phyloP scores from a whole-genome alignment of 1,139 yeast species.

The Hyphopichia wangnamkhiaoensis region DNA sequence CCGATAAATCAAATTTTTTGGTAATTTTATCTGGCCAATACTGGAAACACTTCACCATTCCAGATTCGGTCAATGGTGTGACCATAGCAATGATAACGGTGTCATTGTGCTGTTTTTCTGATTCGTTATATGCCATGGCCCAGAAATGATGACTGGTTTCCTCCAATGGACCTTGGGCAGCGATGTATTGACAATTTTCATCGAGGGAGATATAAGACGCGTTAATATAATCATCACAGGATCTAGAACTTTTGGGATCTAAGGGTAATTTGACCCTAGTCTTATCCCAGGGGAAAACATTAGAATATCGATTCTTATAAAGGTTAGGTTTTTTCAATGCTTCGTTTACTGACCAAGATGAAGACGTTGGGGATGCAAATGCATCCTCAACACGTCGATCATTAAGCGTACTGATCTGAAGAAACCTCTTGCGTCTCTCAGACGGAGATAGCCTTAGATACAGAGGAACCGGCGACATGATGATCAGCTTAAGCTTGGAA shows the following conservation, averaged over 20 bases:
- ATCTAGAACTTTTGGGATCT: slow-evolving; percentile 7
- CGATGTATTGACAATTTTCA: slow-evolving; percentile 29
- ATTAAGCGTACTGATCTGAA: background rate
- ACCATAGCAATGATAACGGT: slow-evolving; percentile 76
- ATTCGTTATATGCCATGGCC: slow-evolving; percentile 72
- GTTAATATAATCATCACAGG: slow-evolving; percentile 36
- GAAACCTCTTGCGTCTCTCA: slow-evolving; percentile 2
- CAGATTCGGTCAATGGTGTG: slow-evolving; percentile 70
- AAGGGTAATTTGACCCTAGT: slow-evolving; percentile 35
- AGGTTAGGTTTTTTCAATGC: slow-evolving; percentile 19
- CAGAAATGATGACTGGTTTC: slow-evolving; percentile 72
- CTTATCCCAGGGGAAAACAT: slow-evolving; percentile 46
- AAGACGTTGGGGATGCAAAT: slow-evolving; percentile 9
- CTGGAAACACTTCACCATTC: slow-evolving; percentile 62
- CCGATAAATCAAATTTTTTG: slow-evolving; percentile 21
- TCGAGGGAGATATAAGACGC: slow-evolving; percentile 37
- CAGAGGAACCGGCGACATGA: background rate
- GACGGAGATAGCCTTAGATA: background rate
- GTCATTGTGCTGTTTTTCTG: slow-evolving; percentile 34
- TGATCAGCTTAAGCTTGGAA: slow-evolving; percentile 1
- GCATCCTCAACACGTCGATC: slow-evolving; percentile 3
- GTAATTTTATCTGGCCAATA: slow-evolving; percentile 64
- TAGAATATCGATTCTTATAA: slow-evolving; percentile 40
- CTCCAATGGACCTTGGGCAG: slow-evolving; percentile 62
- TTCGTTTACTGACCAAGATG: slow-evolving; percentile 24